Evolutionary conservation across 148 eudicot genomes (phyloP).

Genomic region (Chenopodium album): DNA sequence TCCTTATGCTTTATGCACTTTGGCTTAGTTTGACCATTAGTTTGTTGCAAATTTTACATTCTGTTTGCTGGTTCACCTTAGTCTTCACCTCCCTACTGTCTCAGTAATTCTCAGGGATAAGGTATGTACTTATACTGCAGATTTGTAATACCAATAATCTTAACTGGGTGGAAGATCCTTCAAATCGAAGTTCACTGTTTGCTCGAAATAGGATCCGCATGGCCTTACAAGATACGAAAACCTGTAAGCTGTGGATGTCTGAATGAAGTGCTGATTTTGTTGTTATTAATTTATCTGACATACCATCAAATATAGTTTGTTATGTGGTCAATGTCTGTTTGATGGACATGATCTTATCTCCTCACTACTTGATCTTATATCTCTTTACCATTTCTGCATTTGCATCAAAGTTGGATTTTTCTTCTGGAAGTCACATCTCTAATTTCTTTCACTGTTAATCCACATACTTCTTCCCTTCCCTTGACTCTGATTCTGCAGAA

Average conservation of each 20-base stretch:
- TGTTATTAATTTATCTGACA: background rate
- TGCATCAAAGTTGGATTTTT: background rate
- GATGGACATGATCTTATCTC: conserved; percentile 4
- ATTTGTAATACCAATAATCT: conserved; percentile 63
- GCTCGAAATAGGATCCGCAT: conserved; percentile 83
- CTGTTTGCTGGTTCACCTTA: background rate
- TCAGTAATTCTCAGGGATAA: background rate
- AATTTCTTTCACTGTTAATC: background rate
- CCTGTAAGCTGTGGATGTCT: conserved; percentile 27
- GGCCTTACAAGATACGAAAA: conserved; percentile 38
- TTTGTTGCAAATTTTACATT: background rate
- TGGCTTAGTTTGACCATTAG: background rate
- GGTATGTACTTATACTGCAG: conserved; percentile 39
- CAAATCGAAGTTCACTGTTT: conserved; percentile 66
- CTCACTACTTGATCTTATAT: background rate
- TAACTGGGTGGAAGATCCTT: conserved; percentile 97
- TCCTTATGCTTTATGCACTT: conserved; percentile 6
- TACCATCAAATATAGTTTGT: background rate
- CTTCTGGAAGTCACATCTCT: background rate
- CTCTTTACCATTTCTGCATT: background rate
- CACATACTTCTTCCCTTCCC: background rate
- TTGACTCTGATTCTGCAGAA: background rate
- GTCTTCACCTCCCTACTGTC: background rate
- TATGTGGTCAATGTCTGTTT: background rate
- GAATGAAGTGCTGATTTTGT: background rate